A percentile compares a stretch with the other conserved stretches of the same genome.
These are phyloP conservation scores for Solioccasus polychromus DNA, from an alignment of 768 basidiomycete species.

Conservation along the genomic window DNA sequence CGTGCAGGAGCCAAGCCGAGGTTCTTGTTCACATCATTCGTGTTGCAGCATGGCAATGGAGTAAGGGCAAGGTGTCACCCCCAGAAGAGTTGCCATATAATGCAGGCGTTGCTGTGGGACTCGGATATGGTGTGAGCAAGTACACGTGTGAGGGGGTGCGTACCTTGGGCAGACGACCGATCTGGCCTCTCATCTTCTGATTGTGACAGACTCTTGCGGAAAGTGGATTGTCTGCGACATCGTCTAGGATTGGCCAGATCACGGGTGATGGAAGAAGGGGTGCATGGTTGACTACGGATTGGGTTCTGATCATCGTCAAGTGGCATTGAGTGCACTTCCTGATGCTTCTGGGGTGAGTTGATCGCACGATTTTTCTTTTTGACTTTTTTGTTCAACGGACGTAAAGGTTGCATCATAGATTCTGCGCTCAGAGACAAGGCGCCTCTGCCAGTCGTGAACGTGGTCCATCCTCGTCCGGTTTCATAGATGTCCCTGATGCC, in stretches of 20 bases:
- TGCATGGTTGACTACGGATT: constrained; percentile 36
- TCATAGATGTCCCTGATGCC: constrained; percentile 25
- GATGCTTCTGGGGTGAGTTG: constrained; percentile 28
- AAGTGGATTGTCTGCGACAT: constrained; percentile 32
- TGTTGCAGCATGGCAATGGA: constrained; percentile 24
- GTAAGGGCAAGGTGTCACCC: constrained; percentile 15
- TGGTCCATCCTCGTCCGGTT: constrained; percentile 35
- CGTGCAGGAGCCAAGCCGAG: constrained; percentile 30
- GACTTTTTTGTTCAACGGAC: no score
- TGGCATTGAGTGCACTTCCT: constrained; percentile 32
- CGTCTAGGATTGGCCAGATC: constrained; percentile 38
- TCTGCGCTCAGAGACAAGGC: constrained; percentile 21
- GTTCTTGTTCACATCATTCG: constrained; percentile 41
- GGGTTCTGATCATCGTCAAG: constrained; percentile 37
- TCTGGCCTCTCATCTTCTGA: background rate
- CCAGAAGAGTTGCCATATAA: constrained; percentile 32
- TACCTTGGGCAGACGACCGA: background rate
- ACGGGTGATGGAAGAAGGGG: constrained; percentile 34
- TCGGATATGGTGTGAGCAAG: constrained; percentile 38
- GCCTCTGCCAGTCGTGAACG: constrained; percentile 24
- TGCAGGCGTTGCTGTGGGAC: constrained; percentile 27
- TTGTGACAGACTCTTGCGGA: constrained; percentile 26
- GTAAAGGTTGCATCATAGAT: constrained; percentile 33
- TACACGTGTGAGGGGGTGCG: constrained; percentile 20
- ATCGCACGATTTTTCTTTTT: background rate